phyloP scores from a whole-genome alignment of 352 stramenopile species.

The Pythium folliculosum region DNA sequence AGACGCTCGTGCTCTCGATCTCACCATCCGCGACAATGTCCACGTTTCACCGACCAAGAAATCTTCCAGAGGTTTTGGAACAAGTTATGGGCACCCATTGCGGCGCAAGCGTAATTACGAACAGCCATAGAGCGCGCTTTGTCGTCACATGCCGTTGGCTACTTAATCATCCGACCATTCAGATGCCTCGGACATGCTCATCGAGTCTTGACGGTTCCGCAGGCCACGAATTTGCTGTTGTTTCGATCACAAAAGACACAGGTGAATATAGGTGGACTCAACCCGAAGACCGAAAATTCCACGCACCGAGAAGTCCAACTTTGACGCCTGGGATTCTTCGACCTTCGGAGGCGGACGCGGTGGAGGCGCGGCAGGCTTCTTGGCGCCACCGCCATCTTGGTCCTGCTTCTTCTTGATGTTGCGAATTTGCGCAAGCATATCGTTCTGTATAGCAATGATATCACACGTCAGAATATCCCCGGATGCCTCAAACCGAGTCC shows the following conservation, averaged over 20 bases:
- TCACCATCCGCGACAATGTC: background rate
- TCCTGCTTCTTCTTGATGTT: conserved; percentile 87
- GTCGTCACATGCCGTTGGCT: background rate
- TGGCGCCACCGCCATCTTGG: conserved; percentile 27
- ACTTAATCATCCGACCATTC: conserved; percentile 86
- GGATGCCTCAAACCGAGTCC: too few relatives aligned
- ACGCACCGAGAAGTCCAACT: conserved; percentile 58
- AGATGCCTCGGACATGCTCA: conserved; percentile 84
- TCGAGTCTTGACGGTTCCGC: conserved; percentile 68
- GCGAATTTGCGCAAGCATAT: conserved; percentile 78
- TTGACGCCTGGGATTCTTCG: conserved; percentile 54
- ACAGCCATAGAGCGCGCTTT: background rate
- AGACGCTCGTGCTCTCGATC: background rate
- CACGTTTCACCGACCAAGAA: conserved; percentile 4
- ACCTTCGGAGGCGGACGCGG: conserved; percentile 38
- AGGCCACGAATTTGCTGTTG: conserved; percentile 82
- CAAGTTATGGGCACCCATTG: conserved; percentile 31
- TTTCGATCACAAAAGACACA: background rate
- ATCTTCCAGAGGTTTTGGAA: conserved; percentile 6
- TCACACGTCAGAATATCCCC: background rate
- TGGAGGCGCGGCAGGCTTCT: conserved; percentile 12
- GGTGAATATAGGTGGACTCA: background rate
- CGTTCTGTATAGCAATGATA: conserved; percentile 40
- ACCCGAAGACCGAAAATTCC: background rate
- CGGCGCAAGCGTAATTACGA: conserved; percentile 33